These are phyloP conservation scores for Metarhizium rileyi DNA, from an alignment of 2,329 filamentous ascomycete species.

Conservation along the genomic window DNA sequence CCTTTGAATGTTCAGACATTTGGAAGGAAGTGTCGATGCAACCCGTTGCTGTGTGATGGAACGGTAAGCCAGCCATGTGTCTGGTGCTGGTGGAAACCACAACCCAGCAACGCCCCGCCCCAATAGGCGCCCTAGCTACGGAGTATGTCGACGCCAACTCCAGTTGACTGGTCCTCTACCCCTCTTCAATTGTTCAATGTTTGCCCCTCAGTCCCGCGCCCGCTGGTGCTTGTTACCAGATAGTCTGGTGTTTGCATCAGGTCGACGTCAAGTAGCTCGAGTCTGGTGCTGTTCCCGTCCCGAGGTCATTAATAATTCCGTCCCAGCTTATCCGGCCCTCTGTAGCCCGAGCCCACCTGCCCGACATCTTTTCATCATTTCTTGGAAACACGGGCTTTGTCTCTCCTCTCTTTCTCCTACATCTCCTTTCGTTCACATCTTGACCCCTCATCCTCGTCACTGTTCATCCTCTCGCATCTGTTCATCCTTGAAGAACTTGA, in stretches of 20 bases:
- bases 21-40: neutral
- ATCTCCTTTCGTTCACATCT: neutral
- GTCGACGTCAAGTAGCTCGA: neutral
- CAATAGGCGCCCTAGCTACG: no score
- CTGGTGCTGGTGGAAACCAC: no score
- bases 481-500: neutral
- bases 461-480: neutral
- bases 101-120: no score
- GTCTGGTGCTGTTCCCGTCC: neutral
- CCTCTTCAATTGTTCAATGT: no score
- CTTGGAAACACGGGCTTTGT: neutral
- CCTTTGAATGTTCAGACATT: no score
- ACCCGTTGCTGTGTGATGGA: neutral
- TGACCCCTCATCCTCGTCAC: neutral
- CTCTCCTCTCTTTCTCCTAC: neutral
- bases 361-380: constrained; percentile 5
- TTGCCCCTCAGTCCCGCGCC: no score
- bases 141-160: no score
- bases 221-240: no score
- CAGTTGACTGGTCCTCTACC: no score
- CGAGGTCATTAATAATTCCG: constrained; percentile 11
- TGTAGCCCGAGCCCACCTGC: constrained; percentile 1
- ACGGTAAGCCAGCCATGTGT: neutral
- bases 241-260: no score
- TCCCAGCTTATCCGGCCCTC: constrained; percentile 10